Percentiles rank a stretch among this genome's conserved stretches.
phyloP scores from a whole-genome alignment of 1,139 yeast genomes.

The Sugiyamaella neomexicana region DNA sequence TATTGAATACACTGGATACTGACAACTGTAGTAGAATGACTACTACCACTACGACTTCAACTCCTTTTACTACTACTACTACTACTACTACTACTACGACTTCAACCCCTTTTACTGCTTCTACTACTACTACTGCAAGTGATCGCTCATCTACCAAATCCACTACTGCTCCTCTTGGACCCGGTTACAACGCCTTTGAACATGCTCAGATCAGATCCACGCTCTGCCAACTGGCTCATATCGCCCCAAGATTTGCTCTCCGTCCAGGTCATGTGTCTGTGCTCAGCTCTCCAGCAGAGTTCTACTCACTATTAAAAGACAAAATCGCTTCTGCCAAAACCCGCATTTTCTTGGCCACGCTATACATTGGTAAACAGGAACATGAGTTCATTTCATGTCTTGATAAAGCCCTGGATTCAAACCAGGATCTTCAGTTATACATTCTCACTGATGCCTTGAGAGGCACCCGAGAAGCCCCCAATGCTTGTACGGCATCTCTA shows the following conservation, averaged over 20 bases:
- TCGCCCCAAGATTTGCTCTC: conserved; percentile 71
- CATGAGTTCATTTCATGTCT: conserved; percentile 53
- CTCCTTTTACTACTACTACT: background rate
- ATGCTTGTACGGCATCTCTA: conserved; percentile 71
- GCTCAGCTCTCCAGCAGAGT: conserved; percentile 63
- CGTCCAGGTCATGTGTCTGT: conserved; percentile 62
- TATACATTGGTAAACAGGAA: conserved; percentile 84
- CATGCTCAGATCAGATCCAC: conserved; percentile 34
- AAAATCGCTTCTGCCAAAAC: conserved; percentile 49
- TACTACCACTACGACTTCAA: background rate
- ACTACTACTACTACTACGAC: background rate
- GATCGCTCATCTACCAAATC: no score
- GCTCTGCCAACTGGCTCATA: conserved; percentile 52
- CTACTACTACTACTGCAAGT: background rate
- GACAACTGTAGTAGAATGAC: background rate
- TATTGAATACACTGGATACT: no score
- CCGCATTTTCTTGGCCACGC: conserved; percentile 76
- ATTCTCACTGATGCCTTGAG: conserved; percentile 84
- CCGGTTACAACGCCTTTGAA: conserved; percentile 17
- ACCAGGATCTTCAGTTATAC: conserved; percentile 63
- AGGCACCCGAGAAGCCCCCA: conserved; percentile 92
- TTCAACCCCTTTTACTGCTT: background rate
- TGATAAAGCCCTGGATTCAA: conserved; percentile 52
- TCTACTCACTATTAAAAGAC: conserved; percentile 56
- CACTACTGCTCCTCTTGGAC: background rate